These are phyloP conservation scores for Flagelloscypha sp. DNA, from an alignment of 768 basidiomycete genomes.

Conservation along the genomic window DNA sequence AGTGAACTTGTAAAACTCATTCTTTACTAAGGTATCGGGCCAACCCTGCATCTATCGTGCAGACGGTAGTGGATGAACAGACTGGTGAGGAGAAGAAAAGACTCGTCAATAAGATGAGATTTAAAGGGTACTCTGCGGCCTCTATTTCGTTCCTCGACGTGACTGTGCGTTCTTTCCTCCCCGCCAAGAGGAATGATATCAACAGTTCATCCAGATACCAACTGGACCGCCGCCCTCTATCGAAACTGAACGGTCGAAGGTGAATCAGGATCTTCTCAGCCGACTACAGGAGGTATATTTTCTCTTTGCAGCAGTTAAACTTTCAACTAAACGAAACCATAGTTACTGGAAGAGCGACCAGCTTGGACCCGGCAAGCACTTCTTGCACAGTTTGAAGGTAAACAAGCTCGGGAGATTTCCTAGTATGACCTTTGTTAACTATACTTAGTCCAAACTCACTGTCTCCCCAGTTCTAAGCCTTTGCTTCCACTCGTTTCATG, in stretches of 20 bases:
- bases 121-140: slow-evolving; percentile 75
- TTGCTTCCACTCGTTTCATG: slow-evolving; percentile 78
- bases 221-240: slow-evolving; percentile 54
- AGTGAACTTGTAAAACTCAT: not conserved
- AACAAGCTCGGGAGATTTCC: slow-evolving; percentile 62
- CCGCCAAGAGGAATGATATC: not conserved
- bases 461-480: slow-evolving; percentile 57
- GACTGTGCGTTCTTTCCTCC: slow-evolving; percentile 27
- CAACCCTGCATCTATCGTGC: slow-evolving; percentile 64
- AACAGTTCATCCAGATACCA: slow-evolving; percentile 41
- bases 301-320: not conserved
- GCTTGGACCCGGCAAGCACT: slow-evolving; percentile 87
- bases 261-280: slow-evolving; percentile 46
- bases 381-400: slow-evolving; percentile 67
- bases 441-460: slow-evolving; percentile 4
- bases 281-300: slow-evolving; percentile 43
- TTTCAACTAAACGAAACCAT: slow-evolving; percentile 1
- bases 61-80: slow-evolving; percentile 59
- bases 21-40: slow-evolving; percentile 23
- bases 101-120: slow-evolving; percentile 79
- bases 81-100: slow-evolving; percentile 78
- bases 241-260: slow-evolving; percentile 47
- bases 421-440: slow-evolving; percentile 46
- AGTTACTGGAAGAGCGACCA: slow-evolving; percentile 72
- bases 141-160: slow-evolving; percentile 60